These are phyloP conservation scores for Aspergillus felis DNA, from an alignment of 2,329 filamentous ascomycete species.

Conservation along the genomic window DNA sequence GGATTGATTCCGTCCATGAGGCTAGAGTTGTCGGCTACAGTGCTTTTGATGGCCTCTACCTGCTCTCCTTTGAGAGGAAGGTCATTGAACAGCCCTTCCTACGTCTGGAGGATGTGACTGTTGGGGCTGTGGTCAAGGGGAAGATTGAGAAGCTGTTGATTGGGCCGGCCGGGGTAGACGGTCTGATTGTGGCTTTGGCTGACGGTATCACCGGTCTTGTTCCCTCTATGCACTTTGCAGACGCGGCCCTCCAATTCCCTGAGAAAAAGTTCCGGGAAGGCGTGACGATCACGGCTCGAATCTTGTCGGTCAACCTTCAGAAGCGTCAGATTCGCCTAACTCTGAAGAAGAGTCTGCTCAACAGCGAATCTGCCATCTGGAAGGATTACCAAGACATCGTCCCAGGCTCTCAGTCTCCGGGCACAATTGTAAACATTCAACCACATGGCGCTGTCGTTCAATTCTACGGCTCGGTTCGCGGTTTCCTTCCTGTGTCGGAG, in stretches of 20 bases:
- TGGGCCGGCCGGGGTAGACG: slow-evolving; percentile 71
- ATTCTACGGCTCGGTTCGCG: slow-evolving; percentile 80
- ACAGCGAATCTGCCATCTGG: slow-evolving; percentile 78
- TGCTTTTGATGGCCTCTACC: slow-evolving; percentile 76
- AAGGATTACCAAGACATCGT: slow-evolving; percentile 70
- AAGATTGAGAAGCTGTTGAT: slow-evolving; percentile 81
- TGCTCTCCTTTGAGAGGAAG: slow-evolving; percentile 77
- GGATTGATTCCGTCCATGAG: slow-evolving; percentile 71
- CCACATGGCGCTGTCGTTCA: slow-evolving; percentile 80
- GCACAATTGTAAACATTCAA: slow-evolving; percentile 80
- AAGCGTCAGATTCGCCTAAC: slow-evolving; percentile 82
- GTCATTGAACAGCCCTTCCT: slow-evolving; percentile 85
- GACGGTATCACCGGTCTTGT: slow-evolving; percentile 89
- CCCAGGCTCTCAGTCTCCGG: slow-evolving; percentile 73
- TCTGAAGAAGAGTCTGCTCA: slow-evolving; percentile 89
- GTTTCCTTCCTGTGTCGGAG: slow-evolving; percentile 87
- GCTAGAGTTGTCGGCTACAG: slow-evolving; percentile 85
- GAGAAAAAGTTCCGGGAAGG: slow-evolving; percentile 95
- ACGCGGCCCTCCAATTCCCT: slow-evolving; percentile 81
- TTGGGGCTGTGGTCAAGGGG: slow-evolving; percentile 77
- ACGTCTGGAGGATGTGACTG: slow-evolving; percentile 80
- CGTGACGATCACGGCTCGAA: slow-evolving; percentile 75
- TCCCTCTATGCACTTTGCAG: slow-evolving; percentile 80
- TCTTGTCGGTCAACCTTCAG: slow-evolving; percentile 72
- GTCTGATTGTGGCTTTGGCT: slow-evolving; percentile 76